Evolutionary conservation across 257 asterid genomes (phyloP), one percentile per base, ranked within the genome.

Genomic region (Oldenlandia corymbosa): DNA sequence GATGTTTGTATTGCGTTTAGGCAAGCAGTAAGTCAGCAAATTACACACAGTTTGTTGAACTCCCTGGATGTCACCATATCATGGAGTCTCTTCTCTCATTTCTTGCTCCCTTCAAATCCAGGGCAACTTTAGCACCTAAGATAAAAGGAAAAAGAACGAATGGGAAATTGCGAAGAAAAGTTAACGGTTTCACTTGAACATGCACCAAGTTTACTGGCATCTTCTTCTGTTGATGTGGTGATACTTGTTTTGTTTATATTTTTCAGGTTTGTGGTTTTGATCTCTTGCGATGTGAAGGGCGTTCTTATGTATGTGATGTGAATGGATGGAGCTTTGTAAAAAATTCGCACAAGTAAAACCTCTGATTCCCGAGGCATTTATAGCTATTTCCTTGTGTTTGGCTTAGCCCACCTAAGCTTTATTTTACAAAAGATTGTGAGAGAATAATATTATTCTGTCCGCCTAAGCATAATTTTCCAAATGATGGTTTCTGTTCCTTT

Each of bases 271-370:
- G 99, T 79, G 99, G 99, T 56, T 92, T 92, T 70, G 99, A 92
- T 79, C 96, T 92, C 70, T 83, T 92, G 83, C 97, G 99, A 49
- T 87, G 91, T 55, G 99, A 83, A 74, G 98, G 98, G 43, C 90
- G 95, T 53, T 92, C 98, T 66, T 92, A 88, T 79, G 97, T 92
- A 63, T 91, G 96, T 79, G 98, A 88, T 76, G 97, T 92, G 70
- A 92, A 92, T 69, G 98, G 98, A 48, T 92, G 97, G 97, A 88
- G 98, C 81, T 92, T 92, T 66, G 98, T 88, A 61, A 92, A 92
- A 82, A 92, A 92, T 77, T 88, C 98, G 49, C 77, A 88, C 91
- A 92, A 89, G 99, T 92, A 69, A 31, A 71, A 68, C 65, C n/a
- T 50, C 48, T 46, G 23, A 43, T 27, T 68, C 48, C 42, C 45